Conservation (phyloP, 2,329 filamentous ascomycete genomes). For the Aspergillus hortae region DNA sequence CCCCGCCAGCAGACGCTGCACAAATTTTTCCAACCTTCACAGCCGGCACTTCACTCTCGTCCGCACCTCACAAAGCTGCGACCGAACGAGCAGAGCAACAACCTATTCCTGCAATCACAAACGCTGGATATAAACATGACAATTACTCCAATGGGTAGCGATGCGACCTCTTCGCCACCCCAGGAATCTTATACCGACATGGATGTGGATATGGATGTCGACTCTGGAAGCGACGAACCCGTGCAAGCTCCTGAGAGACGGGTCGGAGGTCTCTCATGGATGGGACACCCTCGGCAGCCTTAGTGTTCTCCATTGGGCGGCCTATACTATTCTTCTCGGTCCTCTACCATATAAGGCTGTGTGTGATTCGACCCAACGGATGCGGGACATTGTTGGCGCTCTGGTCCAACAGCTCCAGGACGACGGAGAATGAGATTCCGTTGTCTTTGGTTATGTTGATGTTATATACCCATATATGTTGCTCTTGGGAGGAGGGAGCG, state of each 20-base stretch:
- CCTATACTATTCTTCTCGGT: too few relatives aligned
- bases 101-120: conserved; percentile 17
- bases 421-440: too few relatives aligned
- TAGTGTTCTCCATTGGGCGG: too few relatives aligned
- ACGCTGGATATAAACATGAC: conserved; percentile 15
- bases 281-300: conserved; percentile 12
- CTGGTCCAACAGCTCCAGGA: background rate
- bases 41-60: conserved; percentile 15
- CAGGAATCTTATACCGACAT: conserved; percentile 22
- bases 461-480: background rate
- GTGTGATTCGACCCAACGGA: background rate
- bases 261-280: conserved; percentile 31
- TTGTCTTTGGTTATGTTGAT: background rate
- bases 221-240: conserved; percentile 23
- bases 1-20: conserved; percentile 39
- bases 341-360: background rate
- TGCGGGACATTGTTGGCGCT: conserved; percentile 3
- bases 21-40: conserved; percentile 36
- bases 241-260: conserved; percentile 19
- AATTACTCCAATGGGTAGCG: conserved; percentile 16
- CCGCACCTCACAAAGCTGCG: conserved; percentile 13
- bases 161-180: conserved; percentile 18
- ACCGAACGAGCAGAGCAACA: conserved; percentile 13
- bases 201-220: conserved; percentile 32
- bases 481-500: too few relatives aligned